phyloP scores from a whole-genome alignment of 176 grass and related monocot genomes.

The Echinochloa phyllopogon region DNA sequence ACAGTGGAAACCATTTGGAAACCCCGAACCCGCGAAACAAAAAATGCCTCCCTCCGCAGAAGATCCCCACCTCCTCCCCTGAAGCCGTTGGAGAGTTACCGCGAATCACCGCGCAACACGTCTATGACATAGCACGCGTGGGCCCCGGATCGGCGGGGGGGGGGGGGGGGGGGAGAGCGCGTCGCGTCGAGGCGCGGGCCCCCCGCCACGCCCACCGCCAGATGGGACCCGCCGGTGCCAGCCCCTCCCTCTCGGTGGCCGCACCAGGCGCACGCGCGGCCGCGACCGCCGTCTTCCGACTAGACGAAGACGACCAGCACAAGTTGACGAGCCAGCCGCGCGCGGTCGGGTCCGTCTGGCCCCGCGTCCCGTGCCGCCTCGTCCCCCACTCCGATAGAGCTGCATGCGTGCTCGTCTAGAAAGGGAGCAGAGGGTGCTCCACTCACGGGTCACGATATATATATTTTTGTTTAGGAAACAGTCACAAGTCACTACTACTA shows the following conservation, averaged over 20 bases:
- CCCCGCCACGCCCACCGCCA: neutral
- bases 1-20: neutral
- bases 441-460: neutral
- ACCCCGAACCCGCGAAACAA: neutral
- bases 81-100: slow-evolving; percentile 24
- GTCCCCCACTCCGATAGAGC: slow-evolving; percentile 13
- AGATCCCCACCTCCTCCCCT: slow-evolving; percentile 10
- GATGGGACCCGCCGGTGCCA: neutral
- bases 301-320: slow-evolving; percentile 14
- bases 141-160: too few species aligned
- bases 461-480: neutral
- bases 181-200: slow-evolving; percentile 6
- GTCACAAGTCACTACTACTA: neutral
- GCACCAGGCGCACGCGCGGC: slow-evolving; percentile 18
- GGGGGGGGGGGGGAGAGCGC: neutral
- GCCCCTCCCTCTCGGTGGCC: neutral
- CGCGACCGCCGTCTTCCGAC: slow-evolving; percentile 10
- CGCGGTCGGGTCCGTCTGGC: neutral
- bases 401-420: neutral
- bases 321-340: slow-evolving; percentile 1
- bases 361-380: slow-evolving; percentile 7
- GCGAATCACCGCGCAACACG: slow-evolving; percentile 29
- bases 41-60: neutral
- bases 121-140: neutral
- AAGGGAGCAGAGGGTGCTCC: neutral